These are phyloP conservation scores for Boletellus ananiceps DNA, from an alignment of 768 basidiomycete genomes.

Conservation along the genomic window DNA sequence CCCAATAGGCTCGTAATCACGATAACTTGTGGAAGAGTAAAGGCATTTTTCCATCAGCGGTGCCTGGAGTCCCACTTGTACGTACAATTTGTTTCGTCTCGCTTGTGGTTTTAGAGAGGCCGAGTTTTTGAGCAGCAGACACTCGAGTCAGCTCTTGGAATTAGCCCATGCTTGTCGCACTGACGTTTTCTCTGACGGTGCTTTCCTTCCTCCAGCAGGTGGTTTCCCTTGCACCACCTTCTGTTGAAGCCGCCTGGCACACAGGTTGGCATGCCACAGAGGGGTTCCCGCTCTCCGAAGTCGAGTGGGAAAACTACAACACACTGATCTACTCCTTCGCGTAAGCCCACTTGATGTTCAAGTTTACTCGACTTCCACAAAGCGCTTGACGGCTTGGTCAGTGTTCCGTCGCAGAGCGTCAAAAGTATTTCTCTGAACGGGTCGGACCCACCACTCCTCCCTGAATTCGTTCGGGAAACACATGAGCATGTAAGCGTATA, in stretches of 20 bases:
- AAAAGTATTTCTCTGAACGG: constrained; percentile 29
- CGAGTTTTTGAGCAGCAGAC: background rate
- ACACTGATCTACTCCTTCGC: constrained; percentile 64
- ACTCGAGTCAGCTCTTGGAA: background rate
- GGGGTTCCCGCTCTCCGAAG: constrained; percentile 47
- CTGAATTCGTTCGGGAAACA: constrained; percentile 50
- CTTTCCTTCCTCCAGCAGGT: background rate
- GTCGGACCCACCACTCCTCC: constrained; percentile 48
- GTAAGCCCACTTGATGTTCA: constrained; percentile 24
- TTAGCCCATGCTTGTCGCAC: background rate
- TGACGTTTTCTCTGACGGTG: background rate
- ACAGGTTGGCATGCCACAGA: constrained; percentile 57
- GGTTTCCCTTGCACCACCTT: background rate
- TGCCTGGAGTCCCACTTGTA: background rate
- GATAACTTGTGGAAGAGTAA: too few relatives aligned
- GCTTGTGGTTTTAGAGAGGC: background rate
- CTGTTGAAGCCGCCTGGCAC: constrained; percentile 55
- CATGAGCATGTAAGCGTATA: constrained; percentile 30
- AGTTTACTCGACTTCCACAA: background rate
- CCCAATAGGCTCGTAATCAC: too few relatives aligned
- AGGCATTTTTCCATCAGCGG: background rate
- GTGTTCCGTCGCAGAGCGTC: constrained; percentile 33
- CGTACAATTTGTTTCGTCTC: background rate
- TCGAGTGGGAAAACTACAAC: constrained; percentile 67
- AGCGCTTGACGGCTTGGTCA: constrained; percentile 8